A percentile compares a stretch with the other conserved stretches of the same genome.
These are phyloP conservation scores for Candida insectalens DNA, from an alignment of 805 yeast species.

Conservation along the genomic window DNA sequence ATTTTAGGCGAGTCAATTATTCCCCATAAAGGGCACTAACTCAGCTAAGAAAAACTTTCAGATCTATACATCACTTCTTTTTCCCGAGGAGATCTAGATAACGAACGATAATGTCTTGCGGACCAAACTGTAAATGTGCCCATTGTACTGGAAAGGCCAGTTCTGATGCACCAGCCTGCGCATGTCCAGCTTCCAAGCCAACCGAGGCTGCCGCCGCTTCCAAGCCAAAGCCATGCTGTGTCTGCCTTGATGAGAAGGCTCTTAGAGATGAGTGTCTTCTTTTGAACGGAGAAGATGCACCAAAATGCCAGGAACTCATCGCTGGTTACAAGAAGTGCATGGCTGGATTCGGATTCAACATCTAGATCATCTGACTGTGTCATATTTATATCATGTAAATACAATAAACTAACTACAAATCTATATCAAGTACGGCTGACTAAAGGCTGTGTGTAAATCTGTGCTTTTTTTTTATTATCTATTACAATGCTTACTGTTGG, in stretches of 20 bases:
- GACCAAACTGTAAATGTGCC: background rate
- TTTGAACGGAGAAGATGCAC: conserved; percentile 73
- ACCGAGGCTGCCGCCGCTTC: too few relatives aligned
- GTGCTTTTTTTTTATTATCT: background rate
- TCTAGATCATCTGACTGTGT: conserved; percentile 12
- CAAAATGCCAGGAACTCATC: conserved; percentile 68
- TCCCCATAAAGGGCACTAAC: too few relatives aligned
- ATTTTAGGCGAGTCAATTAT: too few relatives aligned
- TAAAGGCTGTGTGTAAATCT: background rate
- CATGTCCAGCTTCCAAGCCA: background rate
- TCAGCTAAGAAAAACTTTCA: too few relatives aligned
- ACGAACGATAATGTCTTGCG: background rate
- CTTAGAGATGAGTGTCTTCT: conserved; percentile 81
- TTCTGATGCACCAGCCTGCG: too few relatives aligned
- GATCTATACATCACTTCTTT: too few relatives aligned
- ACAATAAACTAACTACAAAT: conserved; percentile 1
- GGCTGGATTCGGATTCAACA: conserved; percentile 82
- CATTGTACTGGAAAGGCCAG: background rate
- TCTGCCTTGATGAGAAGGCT: conserved; percentile 57
- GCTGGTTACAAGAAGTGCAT: conserved; percentile 74
- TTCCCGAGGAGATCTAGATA: too few relatives aligned
- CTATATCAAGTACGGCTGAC: background rate
- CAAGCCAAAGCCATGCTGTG: conserved; percentile 77
- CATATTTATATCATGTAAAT: background rate
- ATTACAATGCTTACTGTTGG: background rate